Evolutionary conservation across 306 rosid genomes (phyloP).

Genomic region (Senna siamea): DNA sequence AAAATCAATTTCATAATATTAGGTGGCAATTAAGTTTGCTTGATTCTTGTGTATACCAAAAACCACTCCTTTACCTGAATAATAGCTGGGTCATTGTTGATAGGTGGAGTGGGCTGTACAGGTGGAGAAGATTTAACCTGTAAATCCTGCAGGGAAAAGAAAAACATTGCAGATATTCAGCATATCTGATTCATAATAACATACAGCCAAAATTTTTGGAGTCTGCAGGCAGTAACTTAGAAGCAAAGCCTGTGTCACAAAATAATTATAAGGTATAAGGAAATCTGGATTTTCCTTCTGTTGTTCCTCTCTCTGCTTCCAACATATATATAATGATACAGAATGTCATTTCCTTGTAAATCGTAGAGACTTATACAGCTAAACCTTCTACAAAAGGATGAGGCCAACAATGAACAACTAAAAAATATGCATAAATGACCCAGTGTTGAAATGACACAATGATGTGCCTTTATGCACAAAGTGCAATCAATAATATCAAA

Average conservation of each 20-base stretch:
- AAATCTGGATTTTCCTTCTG: neutral
- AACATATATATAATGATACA: neutral
- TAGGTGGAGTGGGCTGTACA: conserved; percentile 59
- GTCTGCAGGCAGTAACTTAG: conserved; percentile 23
- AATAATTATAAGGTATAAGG: neutral
- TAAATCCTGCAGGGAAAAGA: conserved; percentile 64
- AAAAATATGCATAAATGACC: neutral
- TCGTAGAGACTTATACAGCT: neutral
- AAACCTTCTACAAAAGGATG: neutral
- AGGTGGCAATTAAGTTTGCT: conserved; percentile 10
- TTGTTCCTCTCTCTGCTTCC: neutral
- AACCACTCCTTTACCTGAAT: conserved; percentile 60
- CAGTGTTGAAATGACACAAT: neutral
- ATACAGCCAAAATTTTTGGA: neutral
- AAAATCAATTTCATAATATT: conserved; percentile 39
- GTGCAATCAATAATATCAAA: neutral
- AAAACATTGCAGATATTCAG: conserved; percentile 35
- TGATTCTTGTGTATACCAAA: conserved; percentile 7
- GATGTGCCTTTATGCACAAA: neutral
- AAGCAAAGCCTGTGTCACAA: neutral
- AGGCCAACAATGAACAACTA: neutral
- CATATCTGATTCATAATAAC: neutral
- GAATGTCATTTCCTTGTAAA: neutral
- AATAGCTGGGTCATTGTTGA: conserved; percentile 84
- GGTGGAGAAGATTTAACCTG: conserved; percentile 94